Percentiles rank a stretch among this genome's conserved stretches.
Evolutionary conservation across 177 flowering plant genomes (phyloP).

Genomic region (Tripterygium wilfordii): DNA sequence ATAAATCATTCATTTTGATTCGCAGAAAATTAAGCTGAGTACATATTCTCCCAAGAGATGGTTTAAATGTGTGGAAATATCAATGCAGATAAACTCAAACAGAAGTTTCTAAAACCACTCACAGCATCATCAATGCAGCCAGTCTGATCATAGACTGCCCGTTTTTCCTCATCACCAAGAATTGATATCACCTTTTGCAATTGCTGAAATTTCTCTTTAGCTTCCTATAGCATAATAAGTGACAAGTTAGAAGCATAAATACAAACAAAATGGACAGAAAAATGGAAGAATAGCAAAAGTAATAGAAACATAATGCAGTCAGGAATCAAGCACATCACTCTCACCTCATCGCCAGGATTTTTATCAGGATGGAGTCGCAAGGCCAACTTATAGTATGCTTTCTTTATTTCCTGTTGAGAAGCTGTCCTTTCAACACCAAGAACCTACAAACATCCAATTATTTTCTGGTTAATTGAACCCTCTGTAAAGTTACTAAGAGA

Average conservation of each 20-base stretch:
- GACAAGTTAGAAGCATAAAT: not conserved
- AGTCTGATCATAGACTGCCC: constrained; percentile 92
- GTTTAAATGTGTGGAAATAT: too few species aligned
- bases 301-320: not conserved
- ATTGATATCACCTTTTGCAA: constrained; percentile 90
- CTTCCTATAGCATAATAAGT: constrained; percentile 48
- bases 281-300: too few species aligned
- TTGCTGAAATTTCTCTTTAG: constrained; percentile 95
- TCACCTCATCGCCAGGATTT: constrained; percentile 94
- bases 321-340: not conserved
- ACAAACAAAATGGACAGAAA: not conserved
- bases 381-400: constrained; percentile 91
- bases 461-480: not conserved
- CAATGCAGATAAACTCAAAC: too few species aligned
- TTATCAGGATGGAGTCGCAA: constrained; percentile 95
- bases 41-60: too few species aligned
- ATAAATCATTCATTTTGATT: not conserved
- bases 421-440: constrained; percentile 85
- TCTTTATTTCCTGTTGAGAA: constrained; percentile 85
- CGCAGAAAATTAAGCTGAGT: too few species aligned
- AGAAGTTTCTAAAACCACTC: too few species aligned
- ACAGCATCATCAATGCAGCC: constrained; percentile 96
- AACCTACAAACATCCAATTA: constrained; percentile 36
- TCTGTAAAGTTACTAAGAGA: not conserved
- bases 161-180: constrained; percentile 94